phyloP scores from a whole-genome alignment of 305 asterid species.

The Fraxinus velutina region DNA sequence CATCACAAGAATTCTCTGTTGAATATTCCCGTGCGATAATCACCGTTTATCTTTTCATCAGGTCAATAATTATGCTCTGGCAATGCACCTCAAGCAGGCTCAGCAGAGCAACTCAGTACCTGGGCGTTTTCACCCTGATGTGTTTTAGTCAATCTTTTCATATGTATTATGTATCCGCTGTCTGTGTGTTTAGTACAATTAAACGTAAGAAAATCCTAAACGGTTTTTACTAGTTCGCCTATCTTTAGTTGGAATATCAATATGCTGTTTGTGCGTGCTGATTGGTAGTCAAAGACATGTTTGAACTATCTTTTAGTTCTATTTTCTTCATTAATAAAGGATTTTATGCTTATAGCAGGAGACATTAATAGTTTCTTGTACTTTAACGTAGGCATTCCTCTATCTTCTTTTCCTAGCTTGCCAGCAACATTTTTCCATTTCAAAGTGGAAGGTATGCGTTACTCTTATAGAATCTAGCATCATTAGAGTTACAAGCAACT shows the following conservation, averaged over 20 bases:
- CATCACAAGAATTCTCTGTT: background rate
- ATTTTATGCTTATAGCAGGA: background rate
- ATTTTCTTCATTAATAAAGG: background rate
- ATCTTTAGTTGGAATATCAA: background rate
- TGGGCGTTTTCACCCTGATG: constrained; percentile 78
- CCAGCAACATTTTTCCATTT: background rate
- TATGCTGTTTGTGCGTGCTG: background rate
- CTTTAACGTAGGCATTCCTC: background rate
- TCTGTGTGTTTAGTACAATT: background rate
- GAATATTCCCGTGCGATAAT: background rate
- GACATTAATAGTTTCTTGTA: background rate
- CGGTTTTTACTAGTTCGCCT: background rate
- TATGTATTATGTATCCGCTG: background rate
- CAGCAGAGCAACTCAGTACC: constrained; percentile 68
- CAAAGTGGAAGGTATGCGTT: background rate
- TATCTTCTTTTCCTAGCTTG: background rate
- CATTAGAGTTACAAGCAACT: background rate
- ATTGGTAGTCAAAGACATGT: background rate
- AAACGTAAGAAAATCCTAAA: background rate
- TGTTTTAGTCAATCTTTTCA: constrained; percentile 40
- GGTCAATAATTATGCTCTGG: constrained; percentile 79
- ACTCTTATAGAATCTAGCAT: background rate
- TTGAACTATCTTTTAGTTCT: background rate
- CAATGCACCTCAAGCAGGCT: constrained; percentile 92
- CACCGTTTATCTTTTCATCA: constrained; percentile 27